Conservation (phyloP, 257 asterid species). For the Rauvolfia tetraphylla region DNA sequence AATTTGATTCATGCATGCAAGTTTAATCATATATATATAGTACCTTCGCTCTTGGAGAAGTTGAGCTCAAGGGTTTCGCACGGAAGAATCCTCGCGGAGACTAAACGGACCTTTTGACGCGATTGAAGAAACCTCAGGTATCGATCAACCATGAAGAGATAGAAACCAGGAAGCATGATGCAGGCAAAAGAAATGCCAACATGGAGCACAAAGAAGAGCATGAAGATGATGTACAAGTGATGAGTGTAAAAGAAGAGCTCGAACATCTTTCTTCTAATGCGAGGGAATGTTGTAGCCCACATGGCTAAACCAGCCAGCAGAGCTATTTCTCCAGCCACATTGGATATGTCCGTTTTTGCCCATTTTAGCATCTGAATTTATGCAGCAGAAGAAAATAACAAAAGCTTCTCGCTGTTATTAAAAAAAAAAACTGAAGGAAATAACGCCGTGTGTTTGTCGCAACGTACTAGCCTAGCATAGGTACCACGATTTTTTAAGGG, state of each 20-base stretch:
- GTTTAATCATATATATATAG: background rate
- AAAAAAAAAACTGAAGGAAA: background rate
- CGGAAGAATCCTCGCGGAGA: constrained; percentile 61
- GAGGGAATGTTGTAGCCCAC: constrained; percentile 67
- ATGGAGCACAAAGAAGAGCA: constrained; percentile 73
- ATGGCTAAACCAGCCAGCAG: constrained; percentile 53
- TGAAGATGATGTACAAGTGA: constrained; percentile 59
- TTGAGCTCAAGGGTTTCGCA: constrained; percentile 62
- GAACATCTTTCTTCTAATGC: constrained; percentile 64
- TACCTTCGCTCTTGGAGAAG: constrained; percentile 65
- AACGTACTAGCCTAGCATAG: too few relatives aligned
- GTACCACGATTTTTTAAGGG: too few relatives aligned
- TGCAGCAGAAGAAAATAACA: background rate
- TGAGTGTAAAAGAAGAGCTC: constrained; percentile 89
- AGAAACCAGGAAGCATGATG: constrained; percentile 83
- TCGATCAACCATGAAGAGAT: constrained; percentile 76
- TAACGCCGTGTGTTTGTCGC: too few relatives aligned
- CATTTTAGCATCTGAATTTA: constrained; percentile 58
- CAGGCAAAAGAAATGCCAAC: constrained; percentile 48
- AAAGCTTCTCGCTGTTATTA: background rate
- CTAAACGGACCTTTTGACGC: constrained; percentile 44
- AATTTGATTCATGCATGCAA: background rate
- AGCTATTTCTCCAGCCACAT: constrained; percentile 80
- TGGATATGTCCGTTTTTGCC: constrained; percentile 55
- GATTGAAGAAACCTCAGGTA: constrained; percentile 75